Conservation (phyloP, 441 rosid genomes). For the Viola pubescens region DNA sequence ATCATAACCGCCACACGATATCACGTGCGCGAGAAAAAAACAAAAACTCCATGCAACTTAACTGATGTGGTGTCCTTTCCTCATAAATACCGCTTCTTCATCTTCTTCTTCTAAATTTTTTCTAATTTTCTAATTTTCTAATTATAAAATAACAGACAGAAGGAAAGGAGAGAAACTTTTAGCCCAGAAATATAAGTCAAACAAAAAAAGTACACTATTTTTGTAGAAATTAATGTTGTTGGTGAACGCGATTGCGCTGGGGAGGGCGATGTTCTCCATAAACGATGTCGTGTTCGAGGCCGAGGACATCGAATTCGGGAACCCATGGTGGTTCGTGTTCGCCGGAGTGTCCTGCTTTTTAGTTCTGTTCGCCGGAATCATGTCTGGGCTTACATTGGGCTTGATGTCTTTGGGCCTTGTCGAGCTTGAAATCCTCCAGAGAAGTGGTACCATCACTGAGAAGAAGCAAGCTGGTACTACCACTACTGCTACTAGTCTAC, state of each 20-base stretch:
- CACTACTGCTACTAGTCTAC: too few species aligned
- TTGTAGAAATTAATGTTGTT: conserved; percentile 22
- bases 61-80: too few species aligned
- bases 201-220: too few species aligned
- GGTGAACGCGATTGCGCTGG: conserved; percentile 25
- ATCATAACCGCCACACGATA: too few species aligned
- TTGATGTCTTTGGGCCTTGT: conserved; percentile 83
- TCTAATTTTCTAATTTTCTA: too few species aligned
- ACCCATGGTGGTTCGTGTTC: conserved; percentile 58
- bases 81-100: too few species aligned
- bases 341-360: conserved; percentile 72
- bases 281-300: conserved; percentile 42
- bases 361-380: conserved; percentile 81
- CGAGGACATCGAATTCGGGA: conserved; percentile 37
- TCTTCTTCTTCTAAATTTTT: too few species aligned
- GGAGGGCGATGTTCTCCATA: conserved; percentile 21
- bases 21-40: too few species aligned
- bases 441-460: conserved; percentile 65
- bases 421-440: conserved; percentile 72
- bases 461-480: conserved; percentile 60
- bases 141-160: too few species aligned
- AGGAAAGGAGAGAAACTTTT: too few species aligned
- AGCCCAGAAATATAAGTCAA: too few species aligned
- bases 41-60: too few species aligned
- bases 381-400: conserved; percentile 86